phyloP scores from a whole-genome alignment of 768 basidiomycete genomes.

The Suillus spraguei region DNA sequence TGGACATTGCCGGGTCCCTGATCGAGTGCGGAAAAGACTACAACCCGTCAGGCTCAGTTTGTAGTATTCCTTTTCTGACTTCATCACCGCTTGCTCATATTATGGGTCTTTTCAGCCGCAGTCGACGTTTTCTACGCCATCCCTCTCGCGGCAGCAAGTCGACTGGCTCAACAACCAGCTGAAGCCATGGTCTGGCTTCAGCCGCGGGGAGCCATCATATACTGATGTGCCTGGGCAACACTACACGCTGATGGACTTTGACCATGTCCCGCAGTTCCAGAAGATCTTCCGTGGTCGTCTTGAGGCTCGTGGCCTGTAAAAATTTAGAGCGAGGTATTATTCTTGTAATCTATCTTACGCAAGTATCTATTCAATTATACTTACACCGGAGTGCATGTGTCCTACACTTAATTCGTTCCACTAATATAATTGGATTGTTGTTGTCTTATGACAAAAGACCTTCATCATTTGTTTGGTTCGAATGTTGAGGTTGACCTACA shows the following conservation, averaged over 20 bases:
- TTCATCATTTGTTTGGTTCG: too few species aligned
- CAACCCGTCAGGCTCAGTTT: slow-evolving; percentile 26
- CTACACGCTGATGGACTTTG: slow-evolving; percentile 35
- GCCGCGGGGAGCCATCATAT: slow-evolving; percentile 25
- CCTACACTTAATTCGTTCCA: neutral
- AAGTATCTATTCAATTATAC: neutral
- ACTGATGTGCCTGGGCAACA: slow-evolving; percentile 32
- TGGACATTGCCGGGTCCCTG: slow-evolving; percentile 31
- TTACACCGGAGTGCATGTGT: neutral
- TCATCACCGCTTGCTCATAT: slow-evolving; percentile 7
- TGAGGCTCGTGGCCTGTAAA: slow-evolving; percentile 28
- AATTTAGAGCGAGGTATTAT: neutral
- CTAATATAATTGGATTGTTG: neutral
- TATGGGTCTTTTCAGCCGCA: slow-evolving; percentile 13
- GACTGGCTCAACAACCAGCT: slow-evolving; percentile 34
- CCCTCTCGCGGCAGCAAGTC: slow-evolving; percentile 30
- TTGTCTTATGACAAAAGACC: too few species aligned
- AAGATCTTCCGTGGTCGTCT: slow-evolving; percentile 30
- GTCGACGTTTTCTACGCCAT: slow-evolving; percentile 32
- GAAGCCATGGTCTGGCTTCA: slow-evolving; percentile 27
- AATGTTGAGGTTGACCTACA: too few species aligned
- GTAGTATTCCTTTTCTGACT: slow-evolving; percentile 18
- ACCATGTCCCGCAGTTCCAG: slow-evolving; percentile 33
- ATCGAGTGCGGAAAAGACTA: slow-evolving; percentile 35
- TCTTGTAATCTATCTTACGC: neutral